Base-by-base conservation (phyloP, 2,329 filamentous ascomycete genomes). In the Emericellopsis atlantica region DNA sequence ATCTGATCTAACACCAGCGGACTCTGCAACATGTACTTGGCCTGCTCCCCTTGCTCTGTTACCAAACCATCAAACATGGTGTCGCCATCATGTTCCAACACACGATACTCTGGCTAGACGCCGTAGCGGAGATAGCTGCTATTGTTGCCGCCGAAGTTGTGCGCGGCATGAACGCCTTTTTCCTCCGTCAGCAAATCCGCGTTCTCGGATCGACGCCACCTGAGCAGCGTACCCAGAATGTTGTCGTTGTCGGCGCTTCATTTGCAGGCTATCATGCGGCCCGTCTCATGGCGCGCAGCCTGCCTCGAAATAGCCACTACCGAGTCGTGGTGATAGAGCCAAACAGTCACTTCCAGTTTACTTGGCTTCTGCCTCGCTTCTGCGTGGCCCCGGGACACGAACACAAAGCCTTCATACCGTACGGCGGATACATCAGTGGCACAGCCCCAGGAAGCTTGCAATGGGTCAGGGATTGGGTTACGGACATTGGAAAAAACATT, bases 321-420 rank as follows among this genome's bases (percentile, higher is more conserved):
- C 60, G 61, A 5, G 64, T 75, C 4, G 53, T 76, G 0, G 53
- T 77, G 2, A 51, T 78, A 32, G 74, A 79, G 51, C 68, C 66
- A 40, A 71, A 73, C 48, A 64, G 61, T 5, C 72, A 76, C 51
- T 72, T 76, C 52, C 66, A 76, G 46, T 74, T 69, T 47, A 66
- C 69, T 0, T 78, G 70, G 61, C 63, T 65, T 10, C 63, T 80
- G 32, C 76, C 77, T 0, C 65, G 76, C 4, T 77, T 72, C 51
- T 71, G 66, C 33, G 74, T 79, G 12, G 58, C 73, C 5, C 54
- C 61, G n/a, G 54, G 54, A 16, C 69, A 76, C 37, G 75, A 79
- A 45, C 54, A 72, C 42, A 72, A 72, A 48, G 73, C 72, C 0
- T 79, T 80, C 45, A 72, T 81, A 35, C 76, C 77, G 0, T 80